Base-by-base conservation (phyloP, 148 eudicot species). In the Cornus controversa region DNA sequence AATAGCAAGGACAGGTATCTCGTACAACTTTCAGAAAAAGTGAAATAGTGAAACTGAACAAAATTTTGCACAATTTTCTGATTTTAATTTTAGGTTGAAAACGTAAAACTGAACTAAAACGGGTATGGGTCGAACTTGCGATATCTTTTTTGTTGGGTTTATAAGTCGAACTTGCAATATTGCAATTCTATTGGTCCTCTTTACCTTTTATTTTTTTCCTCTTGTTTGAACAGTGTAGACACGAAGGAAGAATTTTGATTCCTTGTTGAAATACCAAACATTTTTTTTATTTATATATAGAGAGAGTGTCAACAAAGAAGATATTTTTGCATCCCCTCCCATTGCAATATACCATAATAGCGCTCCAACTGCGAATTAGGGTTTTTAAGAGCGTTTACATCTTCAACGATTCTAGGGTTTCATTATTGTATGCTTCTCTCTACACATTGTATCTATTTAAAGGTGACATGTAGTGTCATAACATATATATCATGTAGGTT, bases 311-410 rank as follows among this genome's bases (percentile, higher is more conserved):
- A 15, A 68, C 5, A n/a, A 2, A 74, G 68, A 36, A 66, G 70
- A 66, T 45, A 65, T 66, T 75, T 66, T 75, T 45, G 78, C 66
- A 75, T 75, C 34, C 71, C 78, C 34, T 47, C 78, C 70, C 70
- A 66, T 75, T 57, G 27, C 25, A 54, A 14, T 20, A 54, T 7
- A 4, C 45, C 57, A 15, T 50, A 60, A 18, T 18, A 60, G 64
- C n/a, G n/a, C 24, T 65, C 6, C 69, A 40, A 63, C 69, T 63
- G 69, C 58, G 9, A 62, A 66, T 42, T 75, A 65, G 67, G 78
- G 78, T 69, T 75, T 75, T 47, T 69, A 22, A 75, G 62, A 20
- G 26, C 70, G 2, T 66, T 45, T 6, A 26, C 36, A 2, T 66
- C 63, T 66, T 3, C 40, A 11, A 28, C 67, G 9, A 64, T 54